Evolutionary conservation across 305 asterid genomes (phyloP).

Genomic region (Solanum hybrid): DNA sequence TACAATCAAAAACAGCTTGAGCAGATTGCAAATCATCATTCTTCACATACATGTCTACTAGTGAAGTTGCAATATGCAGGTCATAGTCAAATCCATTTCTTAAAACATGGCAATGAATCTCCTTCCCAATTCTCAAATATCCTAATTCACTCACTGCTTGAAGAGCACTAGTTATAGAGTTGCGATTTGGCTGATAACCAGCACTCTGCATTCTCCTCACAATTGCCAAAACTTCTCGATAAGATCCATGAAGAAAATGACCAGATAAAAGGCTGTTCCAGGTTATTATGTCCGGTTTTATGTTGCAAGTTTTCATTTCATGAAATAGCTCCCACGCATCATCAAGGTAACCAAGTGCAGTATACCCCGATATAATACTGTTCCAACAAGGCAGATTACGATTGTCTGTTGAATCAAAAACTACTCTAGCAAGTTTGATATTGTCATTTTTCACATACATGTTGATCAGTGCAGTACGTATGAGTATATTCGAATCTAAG

Average conservation of each 20-base stretch:
- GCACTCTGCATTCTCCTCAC: constrained; percentile 23
- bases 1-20: constrained; percentile 29
- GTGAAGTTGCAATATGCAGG: constrained; percentile 33
- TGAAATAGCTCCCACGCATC: constrained; percentile 27
- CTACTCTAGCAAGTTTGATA: constrained; percentile 20
- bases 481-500: constrained; percentile 15
- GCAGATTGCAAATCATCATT: constrained; percentile 32
- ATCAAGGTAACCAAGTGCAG: constrained; percentile 20
- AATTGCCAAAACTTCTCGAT: constrained; percentile 19
- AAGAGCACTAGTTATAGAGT: constrained; percentile 28
- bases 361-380: constrained; percentile 32
- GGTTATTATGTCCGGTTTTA: constrained; percentile 31
- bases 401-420: constrained; percentile 27
- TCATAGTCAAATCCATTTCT: constrained; percentile 33
- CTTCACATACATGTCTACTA: constrained; percentile 57
- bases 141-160: constrained; percentile 30
- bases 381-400: constrained; percentile 37
- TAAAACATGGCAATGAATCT: constrained; percentile 24
- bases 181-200: constrained; percentile 30
- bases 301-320: constrained; percentile 19
- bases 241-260: constrained; percentile 21
- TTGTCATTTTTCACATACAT: constrained; percentile 29
- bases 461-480: constrained; percentile 28
- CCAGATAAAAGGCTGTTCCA: constrained; percentile 42
- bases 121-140: constrained; percentile 19